Base-by-base conservation (phyloP, 2,329 filamentous ascomycete genomes). In the Claviceps africana region DNA sequence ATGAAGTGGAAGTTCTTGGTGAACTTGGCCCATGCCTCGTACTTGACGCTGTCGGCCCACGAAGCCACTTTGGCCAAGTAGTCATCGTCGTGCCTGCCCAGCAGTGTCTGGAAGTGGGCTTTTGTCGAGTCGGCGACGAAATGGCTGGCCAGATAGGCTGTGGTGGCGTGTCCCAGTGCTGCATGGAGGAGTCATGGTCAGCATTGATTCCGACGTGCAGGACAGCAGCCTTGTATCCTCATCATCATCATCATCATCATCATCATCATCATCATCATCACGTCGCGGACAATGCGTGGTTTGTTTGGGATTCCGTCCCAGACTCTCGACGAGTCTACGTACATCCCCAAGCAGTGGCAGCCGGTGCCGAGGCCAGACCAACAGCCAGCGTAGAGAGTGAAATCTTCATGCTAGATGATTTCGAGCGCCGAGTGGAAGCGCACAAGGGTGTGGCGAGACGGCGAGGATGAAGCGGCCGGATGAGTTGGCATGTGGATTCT, bases 1-100 rank as follows among this genome's bases (percentile, higher is more conserved):
- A 85, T 85, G 68, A 80, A 85, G 71, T 85, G 82, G 64, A 82
- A 83, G 35, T 74, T 74, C 56, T 72, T 77, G 9, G 76, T 79
- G 65, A 79, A 85, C 39, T 72, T 71, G 15, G 79, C 81, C 69
- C 77, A 81, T 63, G 74, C 72, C 8, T 78, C 82, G 67, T 85
- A 84, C 25, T 81, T 74, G 63, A 82, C 73, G 40, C 73, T 80
- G 67, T 85, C 82, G 31, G 82, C 81, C 82, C 82, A 85, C 10
- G 79, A 79, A 3, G 82, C 81, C 3, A 84, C 75, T 53, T 72
- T 72, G 47, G 81, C 80, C 28, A 85, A 72, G 60, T 83, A 83
- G 59, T 79, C 73, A 52, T 69, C 65, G 1, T 74, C 74, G 37
- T 74, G 62, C 62, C 76, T 78, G 56, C 72, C 66, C 43, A 85